Percentiles rank a stretch among this genome's conserved stretches.
Conservation (phyloP, 768 basidiomycete genomes). For the Leccinellum luteum region DNA sequence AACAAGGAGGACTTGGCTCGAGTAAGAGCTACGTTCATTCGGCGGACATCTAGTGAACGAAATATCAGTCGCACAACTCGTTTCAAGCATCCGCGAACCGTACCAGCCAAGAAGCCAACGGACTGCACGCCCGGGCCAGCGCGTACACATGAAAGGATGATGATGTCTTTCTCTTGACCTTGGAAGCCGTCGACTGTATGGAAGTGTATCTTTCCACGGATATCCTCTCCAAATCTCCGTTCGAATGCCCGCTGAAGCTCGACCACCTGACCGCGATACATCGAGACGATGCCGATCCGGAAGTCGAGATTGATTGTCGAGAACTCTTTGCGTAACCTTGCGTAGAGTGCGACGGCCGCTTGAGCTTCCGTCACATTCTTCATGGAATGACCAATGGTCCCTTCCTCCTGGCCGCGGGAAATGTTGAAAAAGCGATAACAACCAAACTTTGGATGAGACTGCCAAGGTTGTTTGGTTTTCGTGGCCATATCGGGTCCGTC, state of each 20-base stretch:
- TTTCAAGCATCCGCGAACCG: slow-evolving; percentile 4
- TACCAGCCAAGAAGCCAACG: slow-evolving; percentile 88
- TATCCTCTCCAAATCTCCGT: slow-evolving; percentile 65
- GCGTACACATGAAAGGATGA: slow-evolving; percentile 95
- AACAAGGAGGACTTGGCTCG: slow-evolving; percentile 93
- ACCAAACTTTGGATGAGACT: slow-evolving; percentile 70
- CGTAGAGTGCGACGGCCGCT: slow-evolving; percentile 75
- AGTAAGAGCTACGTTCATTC: slow-evolving; percentile 99
- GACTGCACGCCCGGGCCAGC: slow-evolving; percentile 80
- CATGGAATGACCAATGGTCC: slow-evolving; percentile 59
- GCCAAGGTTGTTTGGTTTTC: slow-evolving; percentile 88
- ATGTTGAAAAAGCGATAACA: slow-evolving; percentile 91
- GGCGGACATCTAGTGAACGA: slow-evolving; percentile 56
- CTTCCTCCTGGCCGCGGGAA: slow-evolving; percentile 56
- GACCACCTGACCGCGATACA: slow-evolving; percentile 88
- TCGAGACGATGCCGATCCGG: slow-evolving; percentile 75
- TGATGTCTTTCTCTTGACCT: slow-evolving; percentile 97
- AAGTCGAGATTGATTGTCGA: slow-evolving; percentile 50
- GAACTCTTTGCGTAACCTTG: slow-evolving; percentile 65
- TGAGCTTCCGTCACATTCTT: slow-evolving; percentile 73
- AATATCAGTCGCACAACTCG: slow-evolving; percentile 4
- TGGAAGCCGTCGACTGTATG: slow-evolving; percentile 99
- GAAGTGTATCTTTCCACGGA: slow-evolving; percentile 79
- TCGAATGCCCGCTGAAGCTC: slow-evolving; percentile 73
- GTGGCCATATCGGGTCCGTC: slow-evolving; percentile 88